A percentile compares a stretch with the other conserved stretches of the same genome.
phyloP scores from a whole-genome alignment of 2,329 filamentous ascomycete genomes.

The Aureobasidium sp. region DNA sequence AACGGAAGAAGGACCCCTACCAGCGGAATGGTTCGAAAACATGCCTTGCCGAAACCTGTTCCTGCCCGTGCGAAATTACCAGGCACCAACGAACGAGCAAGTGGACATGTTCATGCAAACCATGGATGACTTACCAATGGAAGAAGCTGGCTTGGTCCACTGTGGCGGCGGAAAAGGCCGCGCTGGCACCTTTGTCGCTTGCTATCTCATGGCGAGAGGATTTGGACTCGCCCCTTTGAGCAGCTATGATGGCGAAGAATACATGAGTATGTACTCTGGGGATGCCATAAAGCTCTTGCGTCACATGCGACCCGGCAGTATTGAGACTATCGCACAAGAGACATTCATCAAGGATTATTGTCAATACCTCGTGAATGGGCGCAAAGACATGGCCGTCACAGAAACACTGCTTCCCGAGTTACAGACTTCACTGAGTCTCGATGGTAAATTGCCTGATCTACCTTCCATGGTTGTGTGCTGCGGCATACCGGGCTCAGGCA shows the following conservation, averaged over 20 bases:
- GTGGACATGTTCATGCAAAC: slow-evolving; percentile 9
- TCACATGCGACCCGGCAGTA: slow-evolving; percentile 17
- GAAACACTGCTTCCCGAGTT: background rate
- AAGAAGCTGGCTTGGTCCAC: slow-evolving; percentile 13
- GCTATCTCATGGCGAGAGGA: slow-evolving; percentile 15
- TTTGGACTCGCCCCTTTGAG: background rate
- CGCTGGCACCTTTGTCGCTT: slow-evolving; percentile 16
- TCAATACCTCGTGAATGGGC: background rate
- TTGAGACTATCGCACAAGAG: slow-evolving; percentile 16
- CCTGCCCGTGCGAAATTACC: slow-evolving; percentile 15
- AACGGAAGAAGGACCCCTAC: slow-evolving; percentile 16
- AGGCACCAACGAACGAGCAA: slow-evolving; percentile 12
- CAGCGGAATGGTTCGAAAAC: slow-evolving; percentile 12
- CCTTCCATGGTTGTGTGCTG: slow-evolving; percentile 13
- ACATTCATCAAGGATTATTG: slow-evolving; percentile 13
- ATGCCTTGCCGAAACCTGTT: slow-evolving; percentile 12
- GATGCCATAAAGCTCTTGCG: slow-evolving; percentile 14
- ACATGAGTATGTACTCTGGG: background rate
- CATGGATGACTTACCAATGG: background rate
- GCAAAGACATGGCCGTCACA: background rate
- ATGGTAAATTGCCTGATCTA: background rate
- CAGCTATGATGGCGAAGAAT: background rate
- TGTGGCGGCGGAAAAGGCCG: slow-evolving; percentile 18
- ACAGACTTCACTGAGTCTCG: background rate
- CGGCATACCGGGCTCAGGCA: slow-evolving; percentile 17